Conservation (phyloP, 805 yeast species). For the Kodamaea hsintzibuensis region DNA sequence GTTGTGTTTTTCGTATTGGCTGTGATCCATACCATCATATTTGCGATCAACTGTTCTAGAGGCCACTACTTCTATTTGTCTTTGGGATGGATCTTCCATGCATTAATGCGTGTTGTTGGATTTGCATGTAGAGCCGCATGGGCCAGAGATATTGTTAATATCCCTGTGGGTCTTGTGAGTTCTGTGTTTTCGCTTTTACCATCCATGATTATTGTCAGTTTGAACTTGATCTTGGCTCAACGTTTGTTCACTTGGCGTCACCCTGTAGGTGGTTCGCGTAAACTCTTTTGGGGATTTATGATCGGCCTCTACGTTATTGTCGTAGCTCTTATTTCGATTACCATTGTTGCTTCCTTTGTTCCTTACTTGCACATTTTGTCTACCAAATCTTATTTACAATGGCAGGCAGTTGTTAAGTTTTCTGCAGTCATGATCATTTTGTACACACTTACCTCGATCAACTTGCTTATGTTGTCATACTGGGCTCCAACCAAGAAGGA, state of each 20-base stretch:
- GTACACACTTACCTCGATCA: slow-evolving; percentile 17
- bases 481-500: slow-evolving; percentile 24
- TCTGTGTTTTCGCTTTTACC: slow-evolving; percentile 16
- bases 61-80: slow-evolving; percentile 19
- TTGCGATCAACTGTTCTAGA: slow-evolving; percentile 12
- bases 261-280: slow-evolving; percentile 22
- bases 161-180: slow-evolving; percentile 14
- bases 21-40: slow-evolving; percentile 12
- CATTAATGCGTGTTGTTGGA: slow-evolving; percentile 13
- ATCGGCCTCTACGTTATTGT: slow-evolving; percentile 12
- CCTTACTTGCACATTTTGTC: slow-evolving; percentile 15
- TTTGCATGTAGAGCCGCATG: slow-evolving; percentile 14
- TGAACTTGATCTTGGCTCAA: slow-evolving; percentile 20
- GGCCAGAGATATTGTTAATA: slow-evolving; percentile 9
- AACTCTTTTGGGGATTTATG: slow-evolving; percentile 19
- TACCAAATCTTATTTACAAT: slow-evolving; percentile 2
- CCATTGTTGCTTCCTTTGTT: slow-evolving; percentile 13
- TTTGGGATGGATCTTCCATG: slow-evolving; percentile 13
- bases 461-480: slow-evolving; percentile 20
- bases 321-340: slow-evolving; percentile 11
- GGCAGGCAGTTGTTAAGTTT: slow-evolving; percentile 13
- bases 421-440: slow-evolving; percentile 14
- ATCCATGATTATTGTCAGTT: slow-evolving; percentile 14
- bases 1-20: slow-evolving; percentile 12
- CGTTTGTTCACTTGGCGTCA: slow-evolving; percentile 22